Evolutionary conservation across 805 yeast species (phyloP), one percentile per base, ranked within the genome.

Genomic region (Candida chauliodis): DNA sequence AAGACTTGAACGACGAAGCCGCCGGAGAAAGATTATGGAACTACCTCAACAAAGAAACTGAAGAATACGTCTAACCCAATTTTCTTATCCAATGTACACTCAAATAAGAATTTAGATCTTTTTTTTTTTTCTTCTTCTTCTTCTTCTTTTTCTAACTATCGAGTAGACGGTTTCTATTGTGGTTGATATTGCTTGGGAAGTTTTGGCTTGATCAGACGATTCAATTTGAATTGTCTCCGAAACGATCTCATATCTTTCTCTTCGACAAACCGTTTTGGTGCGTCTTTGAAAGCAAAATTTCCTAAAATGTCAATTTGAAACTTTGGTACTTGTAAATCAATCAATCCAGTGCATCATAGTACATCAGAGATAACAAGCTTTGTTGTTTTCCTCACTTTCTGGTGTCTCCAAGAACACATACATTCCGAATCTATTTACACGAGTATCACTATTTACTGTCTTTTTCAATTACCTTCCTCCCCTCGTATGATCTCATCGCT

Each of bases 341-440:
- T 55, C 38, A 38, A 40, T 10, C 19, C 15, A 45, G 73, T 68
- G 72, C 66, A 64, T 65, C 73, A 68, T 68, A 66, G 73, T 68
- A 66, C 73, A 64, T 68, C 72, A 55, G 54, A 56, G 62, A 55
- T 43, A n/a, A n/a, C n/a, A n/a, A n/a, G n/a, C n/a, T n/a, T n/a
- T n/a, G n/a, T n/a, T n/a, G n/a, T n/a, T n/a, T n/a, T n/a, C n/a
- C n/a, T n/a, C 42, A 52, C 64, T 62, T 59, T 54, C 61, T 59
- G 72, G 73, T 65, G 73, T 68, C 73, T 68, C 73, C 73, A 66
- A 64, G 69, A 63, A 55, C 71, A 68, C 73, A 57, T 44, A 68
- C 73, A 68, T 53, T 35, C 6, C 7, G 11, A 9, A 16, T 9
- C 28, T 35, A 30, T 35, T 16, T 35, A 35, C 34, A 35, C 6